Conservation (phyloP, 306 rosid species). For the Astragalus glycyphyllos region DNA sequence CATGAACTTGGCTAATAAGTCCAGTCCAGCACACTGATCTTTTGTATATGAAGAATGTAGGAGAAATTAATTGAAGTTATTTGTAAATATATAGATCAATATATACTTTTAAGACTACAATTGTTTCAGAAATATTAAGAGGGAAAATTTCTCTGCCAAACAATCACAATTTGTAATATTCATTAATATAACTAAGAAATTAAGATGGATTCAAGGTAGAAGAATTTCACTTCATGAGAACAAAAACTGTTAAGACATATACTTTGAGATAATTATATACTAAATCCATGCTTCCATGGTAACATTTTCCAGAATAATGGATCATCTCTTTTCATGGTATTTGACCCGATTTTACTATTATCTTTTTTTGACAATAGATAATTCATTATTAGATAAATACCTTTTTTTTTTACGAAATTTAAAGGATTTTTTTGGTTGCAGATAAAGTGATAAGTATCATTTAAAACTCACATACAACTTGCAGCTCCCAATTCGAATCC, state of each 20-base stretch:
- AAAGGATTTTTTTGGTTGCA: no score
- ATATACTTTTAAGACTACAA: conserved; percentile 7
- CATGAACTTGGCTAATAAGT: conserved; percentile 11
- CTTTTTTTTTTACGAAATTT: no score
- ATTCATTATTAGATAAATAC: no score
- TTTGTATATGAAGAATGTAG: background rate
- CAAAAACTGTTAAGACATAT: background rate
- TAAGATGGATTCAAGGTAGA: background rate
- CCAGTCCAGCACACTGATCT: background rate
- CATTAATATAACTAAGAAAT: background rate
- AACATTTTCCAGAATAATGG: no score
- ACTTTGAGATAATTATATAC: background rate
- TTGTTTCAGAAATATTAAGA: background rate
- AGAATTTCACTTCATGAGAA: background rate
- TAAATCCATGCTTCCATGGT: no score
- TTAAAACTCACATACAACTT: no score
- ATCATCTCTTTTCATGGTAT: no score
- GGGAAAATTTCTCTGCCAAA: background rate
- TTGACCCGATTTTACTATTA: no score
- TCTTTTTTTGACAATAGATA: no score
- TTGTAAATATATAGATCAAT: background rate
- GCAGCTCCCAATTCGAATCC: no score
- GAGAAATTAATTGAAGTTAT: background rate
- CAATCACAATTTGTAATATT: background rate
- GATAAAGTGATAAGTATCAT: no score